phyloP scores from a whole-genome alignment of 208 protist genomes.

The Trypanosoma melophagium region DNA sequence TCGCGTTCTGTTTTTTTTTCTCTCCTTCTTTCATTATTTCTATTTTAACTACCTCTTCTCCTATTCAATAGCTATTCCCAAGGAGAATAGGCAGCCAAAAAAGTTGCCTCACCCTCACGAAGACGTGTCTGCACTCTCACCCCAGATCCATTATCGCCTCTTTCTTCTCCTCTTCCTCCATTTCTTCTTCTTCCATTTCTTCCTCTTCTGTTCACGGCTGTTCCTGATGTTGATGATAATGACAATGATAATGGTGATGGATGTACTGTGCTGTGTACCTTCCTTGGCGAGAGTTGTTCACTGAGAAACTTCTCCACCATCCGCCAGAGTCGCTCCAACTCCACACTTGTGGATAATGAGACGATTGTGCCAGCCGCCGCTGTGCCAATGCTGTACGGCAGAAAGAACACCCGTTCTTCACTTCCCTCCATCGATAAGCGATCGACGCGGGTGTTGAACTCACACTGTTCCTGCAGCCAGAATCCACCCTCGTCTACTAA shows the following conservation, averaged over 20 bases:
- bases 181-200: neutral
- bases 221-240: neutral
- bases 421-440: neutral
- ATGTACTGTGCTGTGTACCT: neutral
- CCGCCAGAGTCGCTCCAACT: slow-evolving; percentile 17
- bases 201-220: neutral
- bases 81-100: no score
- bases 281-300: neutral
- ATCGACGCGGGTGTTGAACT: slow-evolving; percentile 15
- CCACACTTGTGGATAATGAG: neutral
- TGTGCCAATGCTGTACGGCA: slow-evolving; percentile 11
- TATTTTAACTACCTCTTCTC: no score
- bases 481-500: slow-evolving; percentile 16
- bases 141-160: neutral
- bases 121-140: neutral
- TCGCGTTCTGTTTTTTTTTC: no score
- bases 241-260: neutral
- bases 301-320: slow-evolving; percentile 20
- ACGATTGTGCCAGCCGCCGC: slow-evolving; percentile 2
- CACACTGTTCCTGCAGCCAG: slow-evolving; percentile 22
- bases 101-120: no score
- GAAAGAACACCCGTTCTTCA: slow-evolving; percentile 14
- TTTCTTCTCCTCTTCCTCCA: neutral
- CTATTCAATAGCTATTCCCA: no score
- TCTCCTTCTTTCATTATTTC: no score